Evolutionary conservation across 345 rosid genomes (phyloP), one percentile per base, ranked within the genome.

Genomic region (Noccaea caerulescens): DNA sequence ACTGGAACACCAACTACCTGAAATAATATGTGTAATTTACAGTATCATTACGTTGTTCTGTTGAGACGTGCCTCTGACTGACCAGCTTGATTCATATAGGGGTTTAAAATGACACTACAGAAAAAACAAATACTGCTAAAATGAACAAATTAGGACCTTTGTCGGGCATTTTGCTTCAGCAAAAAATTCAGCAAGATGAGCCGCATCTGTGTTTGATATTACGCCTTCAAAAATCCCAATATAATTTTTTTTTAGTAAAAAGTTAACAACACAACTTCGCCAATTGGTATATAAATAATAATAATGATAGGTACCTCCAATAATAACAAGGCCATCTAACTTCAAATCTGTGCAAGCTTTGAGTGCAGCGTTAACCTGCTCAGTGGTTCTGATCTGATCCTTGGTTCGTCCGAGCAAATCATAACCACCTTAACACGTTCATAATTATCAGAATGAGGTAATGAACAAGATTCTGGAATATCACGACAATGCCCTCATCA

Each of bases 1-100:
- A 94, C 99, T 34, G 99, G 99, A 77, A 91, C 98, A 68, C 99
- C 97, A 68, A 91, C 96, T 61, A 94, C 99, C 98, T 94, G 79
- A 23, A 58, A 72, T 69, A 60, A 16, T 11, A 13, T 46, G 3
- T 10, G 12, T 14, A 30, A 60, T 8, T 67, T 37, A 20, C 27
- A 32, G 58, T 74, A 43, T 51, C 53, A 50, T 50, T 41, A 34
- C 18, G 11, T 14, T 36, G 18, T 30, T 18, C 27, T 8, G 32
- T 58, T 51, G 47, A 9, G 2, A 41, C 3, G 1, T 32, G 51
- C 43, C 71, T 14, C 18, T 38, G 25, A 55, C 36, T 30, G 34
- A 63, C 42, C 12, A 45, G 27, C 3, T 16, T 25, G 16, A 44
- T 75, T 9, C 20, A 45, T 63, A 30, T 43, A 51, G 62, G 41